Base-by-base conservation (phyloP, 306 rosid genomes). In the Medicago lupulina region DNA sequence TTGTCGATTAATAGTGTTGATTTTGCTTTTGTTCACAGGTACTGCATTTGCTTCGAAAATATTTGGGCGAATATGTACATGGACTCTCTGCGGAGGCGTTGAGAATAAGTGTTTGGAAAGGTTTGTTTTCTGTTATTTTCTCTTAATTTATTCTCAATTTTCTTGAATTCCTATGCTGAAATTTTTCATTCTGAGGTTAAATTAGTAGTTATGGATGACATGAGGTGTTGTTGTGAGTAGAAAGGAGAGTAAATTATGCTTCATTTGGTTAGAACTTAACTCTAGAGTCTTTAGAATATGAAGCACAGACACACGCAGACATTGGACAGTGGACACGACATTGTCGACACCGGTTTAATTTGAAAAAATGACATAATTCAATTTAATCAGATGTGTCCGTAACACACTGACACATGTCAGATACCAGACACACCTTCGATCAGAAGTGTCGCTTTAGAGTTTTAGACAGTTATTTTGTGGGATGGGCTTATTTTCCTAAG, bases 41-140 rank as follows among this genome's bases (percentile, higher is more conserved):
- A 57, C 84, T 95, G 77, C 97, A 95, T 88, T 86, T 95, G 85
- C 97, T 95, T 70, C 88, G 93, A 53, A 90, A 81, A 77, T 92
- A 92, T 84, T 81, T 95, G 89, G 99, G 99, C 17, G 99, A 95
- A 85, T 95, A 95, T 86, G 97, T 95, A 28, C 97, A 95, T 58
- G 99, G 97, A 70, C 97, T 95, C 85, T 95, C 99, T 23, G 47
- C 82, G 41, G 97, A 95, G 85, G 97, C 99, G 49, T 81, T 95
- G 82, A 86, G 97, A 83, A 95, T 95, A 50, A 95, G 99, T 73
- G 99, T 95, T 73, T 95, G 97, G 99, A 88, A 95, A 85, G 99
- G 99, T 95, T 78, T 77, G 88, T 82, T 36, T 77, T 70, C 69
- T 78, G 66, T 81, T 51, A 51, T 67, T 78, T 63, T 46, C 65